Evolutionary conservation across 177 flowering plant species (phyloP).

Genomic region (Tripterygium wilfordii): DNA sequence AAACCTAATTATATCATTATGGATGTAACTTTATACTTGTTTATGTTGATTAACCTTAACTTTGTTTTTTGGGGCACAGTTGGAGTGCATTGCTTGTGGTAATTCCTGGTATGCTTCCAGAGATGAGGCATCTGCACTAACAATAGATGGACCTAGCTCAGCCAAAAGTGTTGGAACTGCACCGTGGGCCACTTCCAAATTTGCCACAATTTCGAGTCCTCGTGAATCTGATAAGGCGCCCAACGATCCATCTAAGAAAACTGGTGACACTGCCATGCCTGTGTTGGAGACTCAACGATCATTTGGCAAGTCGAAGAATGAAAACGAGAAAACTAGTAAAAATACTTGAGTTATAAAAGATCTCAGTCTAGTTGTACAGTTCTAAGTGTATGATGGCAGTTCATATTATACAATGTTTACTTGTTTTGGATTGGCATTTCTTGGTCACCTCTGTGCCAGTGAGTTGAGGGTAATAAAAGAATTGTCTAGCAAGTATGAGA

Average conservation of each 20-base stretch:
- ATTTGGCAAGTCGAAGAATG: slow-evolving; percentile 22
- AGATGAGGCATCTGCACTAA: slow-evolving; percentile 57
- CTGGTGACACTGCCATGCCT: slow-evolving; percentile 43
- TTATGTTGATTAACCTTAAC: too few relatives aligned
- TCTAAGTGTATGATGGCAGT: too few relatives aligned
- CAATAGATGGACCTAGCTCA: slow-evolving; percentile 42
- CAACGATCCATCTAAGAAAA: slow-evolving; percentile 35
- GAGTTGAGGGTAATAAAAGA: too few relatives aligned
- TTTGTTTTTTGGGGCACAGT: slow-evolving; percentile 31
- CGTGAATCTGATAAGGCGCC: slow-evolving; percentile 37
- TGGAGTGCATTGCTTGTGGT: slow-evolving; percentile 70
- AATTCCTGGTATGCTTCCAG: slow-evolving; percentile 66
- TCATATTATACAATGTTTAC: too few relatives aligned
- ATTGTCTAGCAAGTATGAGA: too few relatives aligned
- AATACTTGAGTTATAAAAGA: too few relatives aligned
- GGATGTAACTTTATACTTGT: too few relatives aligned
- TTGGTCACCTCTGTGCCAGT: too few relatives aligned
- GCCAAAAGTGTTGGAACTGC: slow-evolving; percentile 39
- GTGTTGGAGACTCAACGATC: slow-evolving; percentile 56
- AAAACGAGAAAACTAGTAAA: too few relatives aligned
- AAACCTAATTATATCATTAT: too few relatives aligned
- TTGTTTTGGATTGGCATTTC: too few relatives aligned
- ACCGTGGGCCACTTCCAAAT: slow-evolving; percentile 76
- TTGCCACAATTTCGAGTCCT: slow-evolving; percentile 52
- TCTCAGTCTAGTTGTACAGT: too few relatives aligned